Evolutionary conservation across 148 eudicot species (phyloP), one percentile per base, ranked within the genome.

Genomic region (Fallopia convolvulus): DNA sequence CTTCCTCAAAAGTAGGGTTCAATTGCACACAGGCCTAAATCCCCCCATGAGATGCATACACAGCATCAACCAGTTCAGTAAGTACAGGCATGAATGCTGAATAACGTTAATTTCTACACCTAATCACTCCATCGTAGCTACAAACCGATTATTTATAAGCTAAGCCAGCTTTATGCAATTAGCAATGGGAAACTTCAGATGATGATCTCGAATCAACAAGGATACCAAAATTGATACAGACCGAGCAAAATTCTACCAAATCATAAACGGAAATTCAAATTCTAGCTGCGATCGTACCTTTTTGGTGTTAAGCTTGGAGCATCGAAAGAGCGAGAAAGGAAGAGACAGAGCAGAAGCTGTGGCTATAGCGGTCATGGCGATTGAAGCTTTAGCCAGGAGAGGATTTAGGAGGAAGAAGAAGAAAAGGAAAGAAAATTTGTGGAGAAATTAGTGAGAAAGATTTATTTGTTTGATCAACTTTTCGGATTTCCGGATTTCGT

Each of bases 301-400:
- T 81, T 55, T 90, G 77, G 79, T 68, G 50, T 46, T n/a, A 42
- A 83, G 82, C 83, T 84, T 87, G 80, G 84, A 81, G 2, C 87
- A 87, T 4, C 86, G 83, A 33, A 76, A 75, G 23, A 87, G 72
- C 76, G 90, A 85, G 33, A 85, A 77, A 2, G 98, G 98, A 7
- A 91, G 86, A 79, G 91, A 88, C 33, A 90, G 86, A 82, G 85
- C 88, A 41, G 91, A 87, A 79, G 91, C 91, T n/a, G 91, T 75
- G 76, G 93, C 90, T 49, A 90, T 68, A 33, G 88, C 82, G 48
- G 89, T 78, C 98, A 93, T 93, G 83, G 86, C 85, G 85, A 79
- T 77, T 52, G 70, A 76, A 78, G 72, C 40, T 74, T 72, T 72
- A 75, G 72, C 80, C 79, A 72, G 11, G 6, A 26, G 52, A 58